phyloP scores from a whole-genome alignment of 176 grass and related monocot species.

The barley (Hordeum vulgare) region MorexV3_pseudomolecules_assembly NC_058521.1:592221096-592221595 shows the following conservation, averaged over 20 bases:
- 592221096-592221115: not conserved
- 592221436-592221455: not conserved
- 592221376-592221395: not conserved
- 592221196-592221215: constrained; percentile 44
- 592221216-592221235: constrained; percentile 56
- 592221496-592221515: constrained; percentile 79
- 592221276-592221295: constrained; percentile 40
- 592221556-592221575: constrained; percentile 44
- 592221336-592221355: not conserved
- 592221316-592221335: constrained; percentile 40
- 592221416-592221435: constrained; percentile 39
- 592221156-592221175: not conserved
- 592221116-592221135: not conserved
- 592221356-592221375: not conserved
- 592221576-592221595: not conserved
- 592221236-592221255: constrained; percentile 51
- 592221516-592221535: constrained; percentile 79
- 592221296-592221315: constrained; percentile 38
- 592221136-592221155: not conserved
- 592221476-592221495: constrained; percentile 38
- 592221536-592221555: constrained; percentile 63
- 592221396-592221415: constrained; percentile 9
- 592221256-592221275: constrained; percentile 48
- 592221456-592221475: not conserved
- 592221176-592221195: constrained; percentile 38